Conservation (phyloP, 2,329 filamentous ascomycete species). For the Fonsecaea monophora region DNA sequence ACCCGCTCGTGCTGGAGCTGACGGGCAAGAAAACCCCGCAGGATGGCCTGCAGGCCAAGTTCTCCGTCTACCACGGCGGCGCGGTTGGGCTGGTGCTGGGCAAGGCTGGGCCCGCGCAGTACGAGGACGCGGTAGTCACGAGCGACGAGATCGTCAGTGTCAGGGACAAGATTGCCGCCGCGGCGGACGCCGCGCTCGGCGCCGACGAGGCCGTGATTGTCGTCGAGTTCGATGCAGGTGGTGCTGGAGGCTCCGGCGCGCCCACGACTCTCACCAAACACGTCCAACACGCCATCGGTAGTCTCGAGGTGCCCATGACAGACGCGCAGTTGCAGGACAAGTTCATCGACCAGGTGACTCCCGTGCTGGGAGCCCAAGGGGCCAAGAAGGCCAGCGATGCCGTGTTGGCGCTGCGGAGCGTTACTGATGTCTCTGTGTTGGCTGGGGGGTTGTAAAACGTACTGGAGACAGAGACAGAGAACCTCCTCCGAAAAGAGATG, state of each 20-base stretch:
- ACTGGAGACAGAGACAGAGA: too few species aligned
- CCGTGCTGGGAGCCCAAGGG: conserved; percentile 50
- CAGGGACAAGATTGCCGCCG: conserved; percentile 56
- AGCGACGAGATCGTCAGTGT: conserved; percentile 51
- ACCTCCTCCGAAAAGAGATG: too few species aligned
- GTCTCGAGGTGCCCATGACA: conserved; percentile 57
- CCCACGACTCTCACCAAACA: conserved; percentile 50
- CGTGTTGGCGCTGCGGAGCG: conserved; percentile 45
- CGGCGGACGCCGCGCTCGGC: conserved; percentile 49
- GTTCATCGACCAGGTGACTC: conserved; percentile 57
- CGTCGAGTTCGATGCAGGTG: conserved; percentile 48
- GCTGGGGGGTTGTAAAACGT: conserved; percentile 26
- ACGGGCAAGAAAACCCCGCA: conserved; percentile 59
- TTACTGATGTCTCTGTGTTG: conserved; percentile 45
- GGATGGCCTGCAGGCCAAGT: conserved; percentile 61
- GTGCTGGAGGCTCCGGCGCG: too few species aligned
- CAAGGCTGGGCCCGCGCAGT: conserved; percentile 60
- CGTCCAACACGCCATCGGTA: conserved; percentile 59
- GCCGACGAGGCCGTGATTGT: conserved; percentile 53
- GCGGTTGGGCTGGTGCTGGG: conserved; percentile 60
- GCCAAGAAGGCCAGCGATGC: conserved; percentile 46
- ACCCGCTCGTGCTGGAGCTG: conserved; percentile 61
- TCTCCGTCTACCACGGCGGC: conserved; percentile 63
- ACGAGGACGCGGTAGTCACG: conserved; percentile 57
- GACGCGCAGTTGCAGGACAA: conserved; percentile 56